A percentile compares a stretch with the other conserved stretches of the same genome.
phyloP scores from a whole-genome alignment of 1,284 basidiomycete species.

The Trichosporon coremiiforme region DNA sequence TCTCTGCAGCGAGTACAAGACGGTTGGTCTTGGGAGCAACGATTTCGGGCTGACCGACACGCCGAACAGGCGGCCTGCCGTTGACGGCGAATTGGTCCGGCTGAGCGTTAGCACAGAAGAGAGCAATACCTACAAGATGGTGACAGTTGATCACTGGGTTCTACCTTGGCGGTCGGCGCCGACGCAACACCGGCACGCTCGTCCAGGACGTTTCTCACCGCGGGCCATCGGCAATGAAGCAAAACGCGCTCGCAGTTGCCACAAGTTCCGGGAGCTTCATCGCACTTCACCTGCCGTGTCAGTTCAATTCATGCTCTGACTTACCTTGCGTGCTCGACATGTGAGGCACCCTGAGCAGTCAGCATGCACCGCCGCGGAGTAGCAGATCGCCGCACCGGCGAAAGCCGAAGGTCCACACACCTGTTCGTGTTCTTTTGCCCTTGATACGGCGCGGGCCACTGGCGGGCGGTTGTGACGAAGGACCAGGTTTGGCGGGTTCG shows the following conservation, averaged over 20 bases:
- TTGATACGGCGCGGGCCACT: conserved; percentile 25
- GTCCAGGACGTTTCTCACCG: conserved; percentile 29
- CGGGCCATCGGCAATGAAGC: conserved; percentile 33
- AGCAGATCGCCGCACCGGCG: not conserved
- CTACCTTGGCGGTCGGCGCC: conserved; percentile 1
- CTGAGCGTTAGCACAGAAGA: conserved; percentile 18
- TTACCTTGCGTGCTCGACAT: conserved; percentile 33
- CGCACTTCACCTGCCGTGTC: conserved; percentile 34
- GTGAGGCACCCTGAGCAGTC: conserved; percentile 31
- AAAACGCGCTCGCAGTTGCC: conserved; percentile 35
- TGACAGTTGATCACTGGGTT: conserved; percentile 11
- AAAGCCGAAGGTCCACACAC: conserved; percentile 20
- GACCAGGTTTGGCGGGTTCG: conserved; percentile 2
- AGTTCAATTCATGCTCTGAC: not conserved
- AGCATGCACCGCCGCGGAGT: conserved; percentile 7
- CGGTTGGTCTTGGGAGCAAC: conserved; percentile 29
- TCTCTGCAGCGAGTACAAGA: conserved; percentile 26
- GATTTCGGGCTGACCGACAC: conserved; percentile 24
- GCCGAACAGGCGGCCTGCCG: conserved; percentile 22
- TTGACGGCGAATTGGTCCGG: conserved; percentile 27
- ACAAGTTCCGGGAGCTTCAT: conserved; percentile 34
- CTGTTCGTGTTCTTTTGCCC: conserved; percentile 32
- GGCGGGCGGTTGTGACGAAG: not conserved
- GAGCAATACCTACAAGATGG: conserved; percentile 12
- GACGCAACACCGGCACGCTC: conserved; percentile 18